phyloP scores from a whole-genome alignment of 2,329 filamentous ascomycete genomes.

The Fusarium bactridioides region DNA sequence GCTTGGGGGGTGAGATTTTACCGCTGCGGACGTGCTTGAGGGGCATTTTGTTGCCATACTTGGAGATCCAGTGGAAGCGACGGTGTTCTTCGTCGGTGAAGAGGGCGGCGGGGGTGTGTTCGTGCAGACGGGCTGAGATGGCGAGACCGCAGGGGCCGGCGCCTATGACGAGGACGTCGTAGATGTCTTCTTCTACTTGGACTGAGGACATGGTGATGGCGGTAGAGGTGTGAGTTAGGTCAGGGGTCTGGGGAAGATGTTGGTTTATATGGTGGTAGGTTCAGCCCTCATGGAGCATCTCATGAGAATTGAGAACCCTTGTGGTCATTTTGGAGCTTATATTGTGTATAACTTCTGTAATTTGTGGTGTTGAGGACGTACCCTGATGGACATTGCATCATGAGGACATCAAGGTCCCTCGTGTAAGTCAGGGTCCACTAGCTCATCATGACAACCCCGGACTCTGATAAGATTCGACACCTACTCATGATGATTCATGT shows the following conservation, averaged over 20 bases:
- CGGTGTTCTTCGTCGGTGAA: constrained; percentile 86
- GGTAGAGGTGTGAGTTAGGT: background rate
- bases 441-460: constrained; percentile 4
- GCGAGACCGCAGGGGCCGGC: constrained; percentile 79
- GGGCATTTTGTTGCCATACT: constrained; percentile 66
- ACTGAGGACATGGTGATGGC: constrained; percentile 6
- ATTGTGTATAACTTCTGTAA: background rate
- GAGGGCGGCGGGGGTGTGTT: constrained; percentile 77
- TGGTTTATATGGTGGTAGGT: constrained; percentile 1
- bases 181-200: constrained; percentile 48
- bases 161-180: constrained; percentile 77
- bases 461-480: background rate
- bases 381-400: constrained; percentile 35
- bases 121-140: constrained; percentile 74
- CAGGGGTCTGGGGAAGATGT: background rate
- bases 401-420: constrained; percentile 30
- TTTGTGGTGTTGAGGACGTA: background rate
- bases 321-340: background rate
- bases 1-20: constrained; percentile 36
- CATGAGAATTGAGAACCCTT: constrained; percentile 13
- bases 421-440: constrained; percentile 6
- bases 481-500: background rate
- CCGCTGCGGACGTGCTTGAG: constrained; percentile 57
- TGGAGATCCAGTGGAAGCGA: constrained; percentile 80
- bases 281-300: background rate